Evolutionary conservation across 345 rosid genomes (phyloP).

Genomic region (Hevea brasiliensis): DNA sequence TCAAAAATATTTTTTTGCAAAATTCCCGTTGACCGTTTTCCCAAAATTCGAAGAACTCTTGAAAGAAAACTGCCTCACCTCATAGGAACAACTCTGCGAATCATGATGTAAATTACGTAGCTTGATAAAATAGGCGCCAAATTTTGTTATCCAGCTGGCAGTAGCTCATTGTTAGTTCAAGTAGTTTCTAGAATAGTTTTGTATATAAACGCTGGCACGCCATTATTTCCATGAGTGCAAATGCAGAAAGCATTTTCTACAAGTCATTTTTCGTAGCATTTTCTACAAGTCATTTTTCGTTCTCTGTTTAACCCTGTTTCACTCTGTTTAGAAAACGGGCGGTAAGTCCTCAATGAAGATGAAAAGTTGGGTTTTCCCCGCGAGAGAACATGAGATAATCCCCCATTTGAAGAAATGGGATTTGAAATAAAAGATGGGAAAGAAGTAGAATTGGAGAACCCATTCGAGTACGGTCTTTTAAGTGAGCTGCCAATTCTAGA

Average conservation of each 20-base stretch:
- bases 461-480: slow-evolving; percentile 17
- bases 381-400: slow-evolving; percentile 37
- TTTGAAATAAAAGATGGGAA: slow-evolving; percentile 30
- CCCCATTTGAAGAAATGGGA: slow-evolving; percentile 33
- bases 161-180: too few relatives aligned
- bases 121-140: too few relatives aligned
- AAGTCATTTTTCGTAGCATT: too few relatives aligned
- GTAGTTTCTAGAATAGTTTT: too few relatives aligned
- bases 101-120: too few relatives aligned
- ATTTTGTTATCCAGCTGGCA: too few relatives aligned
- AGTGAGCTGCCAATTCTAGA: slow-evolving; percentile 2
- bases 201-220: too few relatives aligned
- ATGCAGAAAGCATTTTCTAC: too few relatives aligned
- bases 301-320: too few relatives aligned
- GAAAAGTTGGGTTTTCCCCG: slow-evolving; percentile 16
- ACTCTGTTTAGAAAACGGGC: slow-evolving; percentile 19
- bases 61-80: slow-evolving; percentile 44
- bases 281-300: too few relatives aligned
- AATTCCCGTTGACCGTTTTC: slow-evolving; percentile 37
- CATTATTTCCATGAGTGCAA: too few relatives aligned
- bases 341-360: not conserved
- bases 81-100: not conserved
- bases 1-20: slow-evolving; percentile 49
- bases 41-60: slow-evolving; percentile 32
- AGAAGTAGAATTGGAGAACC: slow-evolving; percentile 12